phyloP scores from a whole-genome alignment of 2,329 filamentous ascomycete genomes.

The Bipolaris zeicola region DNA sequence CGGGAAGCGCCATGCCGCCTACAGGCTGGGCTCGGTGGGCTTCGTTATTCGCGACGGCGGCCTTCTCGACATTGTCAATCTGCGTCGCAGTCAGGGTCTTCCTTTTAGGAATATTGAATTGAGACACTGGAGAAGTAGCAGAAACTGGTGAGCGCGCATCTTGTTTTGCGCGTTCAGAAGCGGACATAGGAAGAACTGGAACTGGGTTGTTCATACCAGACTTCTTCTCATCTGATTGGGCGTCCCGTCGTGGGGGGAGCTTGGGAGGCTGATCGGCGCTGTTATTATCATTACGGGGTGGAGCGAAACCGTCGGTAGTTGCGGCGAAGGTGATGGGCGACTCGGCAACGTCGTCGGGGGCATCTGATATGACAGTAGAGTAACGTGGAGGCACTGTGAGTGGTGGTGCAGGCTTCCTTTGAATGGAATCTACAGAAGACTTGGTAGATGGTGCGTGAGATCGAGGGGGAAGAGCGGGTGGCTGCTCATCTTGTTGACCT shows the following conservation, averaged over 20 bases:
- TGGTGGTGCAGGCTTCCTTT: slow-evolving; percentile 52
- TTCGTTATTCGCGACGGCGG: slow-evolving; percentile 27
- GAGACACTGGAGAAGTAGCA: slow-evolving; percentile 39
- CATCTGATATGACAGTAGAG: slow-evolving; percentile 51
- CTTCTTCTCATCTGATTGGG: slow-evolving; percentile 43
- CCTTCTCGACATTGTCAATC: slow-evolving; percentile 46
- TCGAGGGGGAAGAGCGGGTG: slow-evolving; percentile 50
- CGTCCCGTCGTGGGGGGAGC: slow-evolving; percentile 24
- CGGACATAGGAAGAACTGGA: slow-evolving; percentile 23
- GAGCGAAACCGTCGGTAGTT: slow-evolving; percentile 50
- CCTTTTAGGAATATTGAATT: slow-evolving; percentile 51
- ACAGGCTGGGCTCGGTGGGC: slow-evolving; percentile 15
- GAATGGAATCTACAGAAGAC: slow-evolving; percentile 39
- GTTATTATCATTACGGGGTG: slow-evolving; percentile 25
- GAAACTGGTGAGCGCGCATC: slow-evolving; percentile 13
- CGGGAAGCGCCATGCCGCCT: slow-evolving; percentile 28
- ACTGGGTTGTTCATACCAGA: slow-evolving; percentile 44
- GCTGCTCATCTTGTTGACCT: slow-evolving; percentile 16
- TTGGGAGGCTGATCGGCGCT: slow-evolving; percentile 13
- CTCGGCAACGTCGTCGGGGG: slow-evolving; percentile 41
- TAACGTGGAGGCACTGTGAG: slow-evolving; percentile 52
- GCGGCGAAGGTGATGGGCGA: slow-evolving; percentile 49
- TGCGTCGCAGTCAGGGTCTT: slow-evolving; percentile 53
- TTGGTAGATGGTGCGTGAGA: slow-evolving; percentile 31
- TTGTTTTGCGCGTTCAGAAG: slow-evolving; percentile 19